Evolutionary conservation across 1,139 yeast genomes (phyloP), one percentile per base, ranked within the genome.

Genomic region (Taphrina wiesneri): DNA sequence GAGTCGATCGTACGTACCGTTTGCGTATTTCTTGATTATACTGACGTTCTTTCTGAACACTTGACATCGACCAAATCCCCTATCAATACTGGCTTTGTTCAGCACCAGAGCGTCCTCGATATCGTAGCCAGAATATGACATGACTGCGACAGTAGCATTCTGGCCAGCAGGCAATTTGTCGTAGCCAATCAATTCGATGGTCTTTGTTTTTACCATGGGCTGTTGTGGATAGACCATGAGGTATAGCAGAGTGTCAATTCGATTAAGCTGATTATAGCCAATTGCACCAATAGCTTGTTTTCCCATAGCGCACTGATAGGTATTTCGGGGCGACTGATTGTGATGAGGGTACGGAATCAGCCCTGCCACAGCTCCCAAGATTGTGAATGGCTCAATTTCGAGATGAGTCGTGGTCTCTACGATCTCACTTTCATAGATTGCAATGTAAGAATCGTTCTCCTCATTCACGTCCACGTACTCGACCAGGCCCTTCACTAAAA

Each of bases 251-350:
- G 99, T 95, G 75, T 93, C 99, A 72, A 93, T 93, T 77, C 99
- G 86, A 75, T 91, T 85, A 79, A 93, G 89, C 78, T 93, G 99
- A 77, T 93, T 93, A 77, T 93, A 93, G 30, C 96, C 97, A 78
- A 95, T 95, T 7, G 98, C 98, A 71, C 99, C 99, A 77, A 93
- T 93, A 25, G 99, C 99, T 80, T 93, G 99, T 80, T 93, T 93
- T 85, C 99, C 99, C 99, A 93, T 93, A 76, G 99, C 99, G 84
- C 97, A 93, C 80, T 93, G 99, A 80, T 93, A 93, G 0, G 99
- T 93, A 76, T 93, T 93, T 83, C 99, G 87, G 60, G 99, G 99
- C 3, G 97, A 91, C 80, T 93, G 99, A 77, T 93, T 93, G 77
- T 93, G 99, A 76, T 93, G 99, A 39, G 99, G 99, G 74, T 93